Conservation (phyloP, 768 basidiomycete species). For the Calocybe cyanea region DNA sequence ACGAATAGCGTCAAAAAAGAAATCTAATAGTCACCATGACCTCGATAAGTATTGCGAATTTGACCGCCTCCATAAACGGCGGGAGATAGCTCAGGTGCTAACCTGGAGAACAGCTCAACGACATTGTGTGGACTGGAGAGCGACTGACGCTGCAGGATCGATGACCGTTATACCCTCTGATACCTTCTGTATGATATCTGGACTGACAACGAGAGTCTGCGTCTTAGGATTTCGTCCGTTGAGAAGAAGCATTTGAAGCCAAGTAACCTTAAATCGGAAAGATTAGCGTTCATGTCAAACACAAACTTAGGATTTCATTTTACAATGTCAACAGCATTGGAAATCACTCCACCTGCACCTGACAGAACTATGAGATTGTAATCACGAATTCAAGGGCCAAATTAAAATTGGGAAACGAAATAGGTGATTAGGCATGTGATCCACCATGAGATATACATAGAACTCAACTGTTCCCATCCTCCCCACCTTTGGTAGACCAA, state of each 20-base stretch:
- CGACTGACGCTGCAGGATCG: conserved; percentile 10
- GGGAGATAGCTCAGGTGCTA: conserved; percentile 18
- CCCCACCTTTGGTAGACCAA: conserved; percentile 19
- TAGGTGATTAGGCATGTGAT: too few relatives aligned
- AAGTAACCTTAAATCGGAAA: conserved; percentile 1
- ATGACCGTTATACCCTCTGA: conserved; percentile 17
- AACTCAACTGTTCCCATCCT: conserved; percentile 21
- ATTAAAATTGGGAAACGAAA: too few relatives aligned
- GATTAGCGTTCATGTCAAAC: background rate
- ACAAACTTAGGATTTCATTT: too few relatives aligned
- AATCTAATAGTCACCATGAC: conserved; percentile 10
- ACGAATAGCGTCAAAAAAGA: background rate
- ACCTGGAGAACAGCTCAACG: conserved; percentile 2
- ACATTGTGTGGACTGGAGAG: too few relatives aligned
- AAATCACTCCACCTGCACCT: conserved; percentile 27
- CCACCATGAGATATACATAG: too few relatives aligned
- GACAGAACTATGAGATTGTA: conserved; percentile 17
- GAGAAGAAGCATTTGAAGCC: conserved; percentile 5
- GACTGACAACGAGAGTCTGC: background rate
- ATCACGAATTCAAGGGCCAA: too few relatives aligned
- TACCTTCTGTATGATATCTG: conserved; percentile 6
- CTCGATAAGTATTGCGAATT: conserved; percentile 15
- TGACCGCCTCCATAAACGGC: conserved; percentile 23
- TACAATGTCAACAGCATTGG: conserved; percentile 23
- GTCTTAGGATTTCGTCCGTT: conserved; percentile 6